Evolutionary conservation across 352 stramenopile species (phyloP), one percentile per base, ranked within the genome.

Genomic region (Globisporangium cystogenes): DNA sequence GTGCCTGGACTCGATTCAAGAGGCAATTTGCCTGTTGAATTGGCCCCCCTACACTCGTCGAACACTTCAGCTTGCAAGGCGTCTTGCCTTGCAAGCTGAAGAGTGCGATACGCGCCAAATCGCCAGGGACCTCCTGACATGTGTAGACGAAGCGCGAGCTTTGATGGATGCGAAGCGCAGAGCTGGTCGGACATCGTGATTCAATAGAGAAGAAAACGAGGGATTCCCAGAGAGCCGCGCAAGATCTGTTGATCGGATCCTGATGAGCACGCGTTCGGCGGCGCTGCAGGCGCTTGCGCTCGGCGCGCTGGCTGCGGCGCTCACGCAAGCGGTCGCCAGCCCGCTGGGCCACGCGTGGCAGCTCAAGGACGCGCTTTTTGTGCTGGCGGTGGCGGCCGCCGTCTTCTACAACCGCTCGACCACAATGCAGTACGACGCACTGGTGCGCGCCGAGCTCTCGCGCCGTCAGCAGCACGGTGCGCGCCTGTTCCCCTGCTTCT

Each of bases 341-440:
- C 61, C 55, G 18, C 55, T 69, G 20, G 67, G 70, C 2, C 44
- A 68, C 16, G 54, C 64, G 16, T 90, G 77, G 75, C 53, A 65
- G 18, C 35, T 64, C 8, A 84, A 86, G 55, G 75, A 90, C 59
- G 82, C 74, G 39, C 43, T 67, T 26, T 90, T 90, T 52, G 77
- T 90, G 44, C 53, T 70, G 44, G 76, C 67, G 2, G 75, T 90
- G 11, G 62, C 66, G 39, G 57, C 51, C 24, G 70, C 72, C n/a
- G 75, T 86, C 1, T 70, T 87, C 33, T 64, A 84, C 53, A 74
- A 80, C 49, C 69, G 80, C 20, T 43, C 70, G n/a, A 68, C 63
- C 24, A 78, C 70, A 37, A 76, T 67, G 54, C 74, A 74, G 44
- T 82, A 83, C 59, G 73, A 88, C 58, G 49, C 56, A 15, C 56